Evolutionary conservation across 2,329 filamentous ascomycete genomes (phyloP).

Genomic region (Phaeosphaeriaceae sp.): DNA sequence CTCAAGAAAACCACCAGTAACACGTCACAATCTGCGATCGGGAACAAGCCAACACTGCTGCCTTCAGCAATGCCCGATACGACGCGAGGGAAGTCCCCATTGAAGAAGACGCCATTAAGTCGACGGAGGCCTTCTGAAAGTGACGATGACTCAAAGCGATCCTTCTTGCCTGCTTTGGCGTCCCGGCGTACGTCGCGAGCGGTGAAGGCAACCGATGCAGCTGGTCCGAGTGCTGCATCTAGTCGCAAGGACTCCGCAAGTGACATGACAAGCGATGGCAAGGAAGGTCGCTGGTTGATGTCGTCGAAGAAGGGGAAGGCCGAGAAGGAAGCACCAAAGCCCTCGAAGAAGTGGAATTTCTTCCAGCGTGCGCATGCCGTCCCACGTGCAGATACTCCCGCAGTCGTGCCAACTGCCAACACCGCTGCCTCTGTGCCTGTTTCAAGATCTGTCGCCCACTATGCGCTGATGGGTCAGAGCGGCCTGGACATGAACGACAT

Average conservation of each 20-base stretch:
- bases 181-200: slow-evolving; percentile 36
- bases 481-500: slow-evolving; percentile 54
- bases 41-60: slow-evolving; percentile 37
- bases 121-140: slow-evolving; percentile 44
- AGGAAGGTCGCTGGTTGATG: slow-evolving; percentile 50
- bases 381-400: slow-evolving; percentile 43
- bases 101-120: slow-evolving; percentile 36
- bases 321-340: slow-evolving; percentile 44
- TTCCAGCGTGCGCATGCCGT: slow-evolving; percentile 60
- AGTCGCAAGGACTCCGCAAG: slow-evolving; percentile 33
- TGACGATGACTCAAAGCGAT: slow-evolving; percentile 44
- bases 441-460: slow-evolving; percentile 61
- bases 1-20: slow-evolving; percentile 29
- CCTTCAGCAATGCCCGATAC: slow-evolving; percentile 49
- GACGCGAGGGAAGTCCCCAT: slow-evolving; percentile 37
- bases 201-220: slow-evolving; percentile 31
- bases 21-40: slow-evolving; percentile 22
- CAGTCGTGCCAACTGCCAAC: slow-evolving; percentile 43
- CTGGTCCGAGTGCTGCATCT: slow-evolving; percentile 18
- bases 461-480: slow-evolving; percentile 62
- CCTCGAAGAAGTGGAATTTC: slow-evolving; percentile 63
- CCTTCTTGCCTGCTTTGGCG: slow-evolving; percentile 40
- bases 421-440: slow-evolving; percentile 37
- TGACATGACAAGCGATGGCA: slow-evolving; percentile 34
- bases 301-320: slow-evolving; percentile 37